These are phyloP conservation scores for Eucalyptus tenuipes DNA, from an alignment of 345 rosid species.

Conservation along the genomic window DNA sequence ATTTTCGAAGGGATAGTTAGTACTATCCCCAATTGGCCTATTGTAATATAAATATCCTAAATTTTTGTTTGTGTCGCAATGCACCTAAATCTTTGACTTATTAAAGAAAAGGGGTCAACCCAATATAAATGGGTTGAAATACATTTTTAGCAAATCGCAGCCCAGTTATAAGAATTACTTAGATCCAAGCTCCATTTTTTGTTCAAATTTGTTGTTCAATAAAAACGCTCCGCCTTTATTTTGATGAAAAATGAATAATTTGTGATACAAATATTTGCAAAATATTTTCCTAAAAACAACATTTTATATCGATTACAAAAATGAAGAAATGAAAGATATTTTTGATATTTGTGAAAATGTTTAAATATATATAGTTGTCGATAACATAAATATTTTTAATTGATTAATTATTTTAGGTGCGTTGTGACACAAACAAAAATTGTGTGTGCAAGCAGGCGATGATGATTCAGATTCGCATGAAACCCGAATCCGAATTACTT, in stretches of 20 bases:
- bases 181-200: too few species aligned
- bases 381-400: too few species aligned
- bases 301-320: background rate
- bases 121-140: background rate
- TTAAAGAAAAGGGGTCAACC: background rate
- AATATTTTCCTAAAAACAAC: accelerated
- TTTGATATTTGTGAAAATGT: too few species aligned
- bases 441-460: background rate
- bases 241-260: too few species aligned
- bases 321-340: background rate
- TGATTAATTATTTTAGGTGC: too few species aligned
- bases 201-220: too few species aligned
- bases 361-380: too few species aligned
- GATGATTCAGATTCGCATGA: background rate
- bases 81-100: background rate
- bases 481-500: background rate
- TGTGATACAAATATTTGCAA: too few species aligned
- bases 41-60: too few species aligned
- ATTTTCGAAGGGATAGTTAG: background rate
- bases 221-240: too few species aligned
- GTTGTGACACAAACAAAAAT: too few species aligned
- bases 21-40: background rate
- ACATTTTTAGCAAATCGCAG: background rate
- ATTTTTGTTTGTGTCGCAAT: background rate
- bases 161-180: too few species aligned